Evolutionary conservation across 2,329 filamentous ascomycete species (phyloP).

Genomic region (Apiospora phragmitis): DNA sequence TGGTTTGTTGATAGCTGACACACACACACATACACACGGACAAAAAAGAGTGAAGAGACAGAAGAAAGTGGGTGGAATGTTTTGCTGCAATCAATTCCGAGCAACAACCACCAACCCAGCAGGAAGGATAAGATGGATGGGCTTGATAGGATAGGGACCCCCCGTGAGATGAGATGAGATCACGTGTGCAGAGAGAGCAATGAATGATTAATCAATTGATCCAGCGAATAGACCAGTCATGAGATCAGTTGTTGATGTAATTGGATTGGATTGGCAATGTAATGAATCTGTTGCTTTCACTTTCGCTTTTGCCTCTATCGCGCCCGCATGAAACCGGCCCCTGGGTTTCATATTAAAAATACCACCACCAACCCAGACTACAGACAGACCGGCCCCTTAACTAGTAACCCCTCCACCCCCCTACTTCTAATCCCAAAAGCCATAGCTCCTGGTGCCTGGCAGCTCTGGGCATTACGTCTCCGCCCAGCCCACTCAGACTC

Average conservation of each 20-base stretch:
- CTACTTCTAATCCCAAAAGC: not conserved
- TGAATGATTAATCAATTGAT: not conserved
- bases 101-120: not conserved
- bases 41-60: not conserved
- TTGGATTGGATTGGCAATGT: not conserved
- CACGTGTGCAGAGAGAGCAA: not conserved
- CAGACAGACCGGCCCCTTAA: not conserved
- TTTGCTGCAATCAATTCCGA: not conserved
- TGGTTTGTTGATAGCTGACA: not conserved
- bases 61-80: not conserved
- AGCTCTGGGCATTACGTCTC: no score
- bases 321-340: constrained; percentile 8
- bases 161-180: constrained; percentile 2
- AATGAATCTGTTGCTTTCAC: not conserved
- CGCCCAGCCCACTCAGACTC: not conserved
- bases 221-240: not conserved
- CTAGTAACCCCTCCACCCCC: not conserved
- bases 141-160: not conserved
- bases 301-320: not conserved
- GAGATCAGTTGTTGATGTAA: not conserved
- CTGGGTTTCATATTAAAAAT: constrained; percentile 10
- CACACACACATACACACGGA: not conserved
- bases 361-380: constrained; percentile 4
- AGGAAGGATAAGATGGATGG: not conserved
- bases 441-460: no score